These are phyloP conservation scores for Physaria fendleri DNA, from an alignment of 345 rosid species.

Conservation along the genomic window DNA sequence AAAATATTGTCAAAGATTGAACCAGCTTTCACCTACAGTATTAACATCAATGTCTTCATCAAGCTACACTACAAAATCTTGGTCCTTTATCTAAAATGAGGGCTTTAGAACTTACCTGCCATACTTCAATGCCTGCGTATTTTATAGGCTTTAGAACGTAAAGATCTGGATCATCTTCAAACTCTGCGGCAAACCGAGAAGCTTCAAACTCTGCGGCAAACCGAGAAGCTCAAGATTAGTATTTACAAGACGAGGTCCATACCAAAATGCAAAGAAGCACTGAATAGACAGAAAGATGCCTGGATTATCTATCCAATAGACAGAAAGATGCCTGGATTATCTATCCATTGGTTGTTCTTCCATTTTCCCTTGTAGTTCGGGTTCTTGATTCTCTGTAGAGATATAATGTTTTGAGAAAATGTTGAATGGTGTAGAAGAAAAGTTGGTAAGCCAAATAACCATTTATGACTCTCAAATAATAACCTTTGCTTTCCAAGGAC, in stretches of 20 bases:
- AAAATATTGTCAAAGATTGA: constrained; percentile 81
- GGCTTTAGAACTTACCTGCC: constrained; percentile 57
- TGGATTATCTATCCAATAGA: constrained; percentile 75
- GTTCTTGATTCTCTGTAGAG: constrained; percentile 73
- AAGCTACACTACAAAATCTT: not conserved
- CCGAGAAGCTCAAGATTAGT: constrained; percentile 13
- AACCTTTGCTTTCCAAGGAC: constrained; percentile 79
- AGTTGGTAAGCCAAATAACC: not conserved
- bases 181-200: constrained; percentile 43
- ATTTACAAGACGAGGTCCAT: not conserved
- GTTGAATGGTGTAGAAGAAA: constrained; percentile 1
- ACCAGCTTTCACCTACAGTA: constrained; percentile 85
- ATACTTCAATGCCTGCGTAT: constrained; percentile 90
- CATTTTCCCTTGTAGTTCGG: constrained; percentile 92
- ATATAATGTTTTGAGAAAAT: not conserved
- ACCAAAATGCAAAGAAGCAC: constrained; percentile 1
- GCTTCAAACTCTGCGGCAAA: constrained; percentile 61
- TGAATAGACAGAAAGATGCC: constrained; percentile 34
- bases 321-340: constrained; percentile 67
- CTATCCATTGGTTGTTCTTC: constrained; percentile 83
- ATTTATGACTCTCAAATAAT: constrained; percentile 3
- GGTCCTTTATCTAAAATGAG: not conserved
- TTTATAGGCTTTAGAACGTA: constrained; percentile 80
- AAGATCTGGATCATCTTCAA: constrained; percentile 97
- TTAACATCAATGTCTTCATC: not conserved